Evolutionary conservation across 768 basidiomycete species (phyloP).

Genomic region (Mycena indigotica): DNA sequence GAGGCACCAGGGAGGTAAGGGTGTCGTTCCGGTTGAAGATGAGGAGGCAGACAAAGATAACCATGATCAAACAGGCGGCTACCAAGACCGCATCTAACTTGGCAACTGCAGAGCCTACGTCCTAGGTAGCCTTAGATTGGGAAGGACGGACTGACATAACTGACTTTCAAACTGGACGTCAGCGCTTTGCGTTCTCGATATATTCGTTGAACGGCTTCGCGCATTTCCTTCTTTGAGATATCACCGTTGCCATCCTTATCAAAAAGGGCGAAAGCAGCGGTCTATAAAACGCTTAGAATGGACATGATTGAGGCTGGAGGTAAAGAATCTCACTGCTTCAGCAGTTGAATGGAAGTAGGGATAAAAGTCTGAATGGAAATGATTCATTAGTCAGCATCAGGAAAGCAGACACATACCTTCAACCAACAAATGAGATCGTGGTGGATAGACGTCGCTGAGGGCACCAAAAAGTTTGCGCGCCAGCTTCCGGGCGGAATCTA

Average conservation of each 20-base stretch:
- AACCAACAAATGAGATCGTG: slow-evolving; percentile 62
- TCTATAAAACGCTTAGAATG: slow-evolving; percentile 39
- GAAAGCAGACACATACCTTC: slow-evolving; percentile 49
- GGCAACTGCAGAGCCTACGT: slow-evolving; percentile 70
- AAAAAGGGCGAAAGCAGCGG: slow-evolving; percentile 69
- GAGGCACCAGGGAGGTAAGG: slow-evolving; percentile 71
- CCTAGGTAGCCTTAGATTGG: slow-evolving; percentile 40
- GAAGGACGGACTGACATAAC: slow-evolving; percentile 16
- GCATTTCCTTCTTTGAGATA: slow-evolving; percentile 76
- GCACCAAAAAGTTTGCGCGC: slow-evolving; percentile 69
- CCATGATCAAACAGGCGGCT: slow-evolving; percentile 53
- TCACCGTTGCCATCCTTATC: slow-evolving; percentile 87
- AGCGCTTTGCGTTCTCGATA: slow-evolving; percentile 78
- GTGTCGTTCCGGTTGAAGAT: slow-evolving; percentile 73
- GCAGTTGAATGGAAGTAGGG: slow-evolving; percentile 72
- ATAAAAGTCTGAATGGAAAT: slow-evolving; percentile 58
- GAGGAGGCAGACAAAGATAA: slow-evolving; percentile 71
- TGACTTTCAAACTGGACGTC: slow-evolving; percentile 68
- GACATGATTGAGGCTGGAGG: slow-evolving; percentile 12
- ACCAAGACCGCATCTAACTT: slow-evolving; percentile 80
- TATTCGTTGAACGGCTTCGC: slow-evolving; percentile 78
- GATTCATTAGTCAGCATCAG: neutral
- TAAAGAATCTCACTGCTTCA: slow-evolving; percentile 60
- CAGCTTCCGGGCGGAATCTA: slow-evolving; percentile 66
- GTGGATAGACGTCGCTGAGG: slow-evolving; percentile 60